Base-by-base conservation (phyloP, 148 eudicot genomes). In the Silene conica region DNA sequence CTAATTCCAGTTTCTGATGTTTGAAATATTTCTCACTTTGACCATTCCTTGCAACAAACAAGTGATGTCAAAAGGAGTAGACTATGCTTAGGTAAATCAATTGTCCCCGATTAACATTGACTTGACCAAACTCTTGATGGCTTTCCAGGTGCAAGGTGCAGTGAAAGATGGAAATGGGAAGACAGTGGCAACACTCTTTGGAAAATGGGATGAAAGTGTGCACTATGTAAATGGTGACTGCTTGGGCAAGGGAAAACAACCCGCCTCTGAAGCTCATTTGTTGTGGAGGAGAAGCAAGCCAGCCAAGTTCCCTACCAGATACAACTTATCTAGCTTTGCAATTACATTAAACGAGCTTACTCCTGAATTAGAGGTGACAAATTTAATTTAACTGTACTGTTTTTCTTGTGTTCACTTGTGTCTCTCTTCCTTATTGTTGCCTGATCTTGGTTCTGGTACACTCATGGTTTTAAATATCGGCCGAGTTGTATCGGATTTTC, bases 151-250 rank as follows among this genome's bases (percentile, higher is more conserved):
- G 22, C 94, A 96, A 82, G 99, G 99, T 25, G 28, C 82, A 20
- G 96, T 92, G 69, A 96, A 90, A 84, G 99, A 92, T 74, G 84
- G 73, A 81, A 84, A 79, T 75, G 99, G 99, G 69, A 96, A 96
- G 82, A 87, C 94, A 7, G 79, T 84, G 59, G 90, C 99, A 73
- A 89, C 96, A 26, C 72, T 96, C 48, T 85, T 90, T 79, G 99
- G 99, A 66, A 96, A 96, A 79, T 96, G 99, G 99, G 97, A 96
- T 83, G 97, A 92, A 82, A 92, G 99, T 83, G 84, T 96, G 94
- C 86, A 87, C 79, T 96, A 84, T 78, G 92, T 90, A 73, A 75
- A 73, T 78, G 96, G 97, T 62, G 97, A 90, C 74, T 84, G 76
- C 79, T 87, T 82, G 15, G 87, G 87, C 14, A 95, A 86, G 84